These are phyloP conservation scores for Picocystis salinarum DNA, from an alignment of 139 green algal species.

Conservation along the genomic window DNA sequence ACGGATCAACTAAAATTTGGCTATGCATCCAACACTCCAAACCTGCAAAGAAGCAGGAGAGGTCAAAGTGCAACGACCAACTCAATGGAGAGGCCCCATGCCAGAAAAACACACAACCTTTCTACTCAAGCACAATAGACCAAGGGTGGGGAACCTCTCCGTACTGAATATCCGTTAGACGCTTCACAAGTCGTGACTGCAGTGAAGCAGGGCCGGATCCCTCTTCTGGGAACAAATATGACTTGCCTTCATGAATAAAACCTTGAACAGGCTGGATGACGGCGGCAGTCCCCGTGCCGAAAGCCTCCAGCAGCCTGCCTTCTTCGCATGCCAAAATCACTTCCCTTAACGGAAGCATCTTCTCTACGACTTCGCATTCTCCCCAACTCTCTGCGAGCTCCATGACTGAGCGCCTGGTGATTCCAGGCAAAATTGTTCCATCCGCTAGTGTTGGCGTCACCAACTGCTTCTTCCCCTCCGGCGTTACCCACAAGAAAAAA, in stretches of 20 bases:
- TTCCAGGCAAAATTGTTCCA: conserved; percentile 60
- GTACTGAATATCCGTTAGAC: conserved; percentile 41
- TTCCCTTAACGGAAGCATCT: conserved; percentile 13
- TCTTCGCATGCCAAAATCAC: conserved; percentile 13
- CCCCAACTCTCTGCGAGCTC: conserved; percentile 27
- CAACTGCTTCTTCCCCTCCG: conserved; percentile 22
- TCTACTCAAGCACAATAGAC: no score
- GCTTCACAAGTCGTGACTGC: conserved; percentile 10
- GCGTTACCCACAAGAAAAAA: conserved; percentile 50
- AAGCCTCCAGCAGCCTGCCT: conserved; percentile 43
- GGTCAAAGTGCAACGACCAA: no score
- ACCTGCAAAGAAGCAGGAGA: no score
- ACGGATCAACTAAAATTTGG: no score
- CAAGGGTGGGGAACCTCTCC: conserved; percentile 21
- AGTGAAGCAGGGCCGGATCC: conserved; percentile 1
- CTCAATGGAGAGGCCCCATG: no score
- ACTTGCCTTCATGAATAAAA: conserved; percentile 18
- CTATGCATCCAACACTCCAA: no score
- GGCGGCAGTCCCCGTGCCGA: conserved; percentile 56
- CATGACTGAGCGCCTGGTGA: conserved; percentile 54
- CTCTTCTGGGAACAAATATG: conserved; percentile 2
- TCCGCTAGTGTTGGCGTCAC: conserved; percentile 49
- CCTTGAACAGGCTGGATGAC: conserved; percentile 46
- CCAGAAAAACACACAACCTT: no score
- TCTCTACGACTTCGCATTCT: conserved; percentile 37